These are phyloP conservation scores for Globisporangium recalcitrans DNA, from an alignment of 352 stramenopile genomes.

Conservation along the genomic window DNA sequence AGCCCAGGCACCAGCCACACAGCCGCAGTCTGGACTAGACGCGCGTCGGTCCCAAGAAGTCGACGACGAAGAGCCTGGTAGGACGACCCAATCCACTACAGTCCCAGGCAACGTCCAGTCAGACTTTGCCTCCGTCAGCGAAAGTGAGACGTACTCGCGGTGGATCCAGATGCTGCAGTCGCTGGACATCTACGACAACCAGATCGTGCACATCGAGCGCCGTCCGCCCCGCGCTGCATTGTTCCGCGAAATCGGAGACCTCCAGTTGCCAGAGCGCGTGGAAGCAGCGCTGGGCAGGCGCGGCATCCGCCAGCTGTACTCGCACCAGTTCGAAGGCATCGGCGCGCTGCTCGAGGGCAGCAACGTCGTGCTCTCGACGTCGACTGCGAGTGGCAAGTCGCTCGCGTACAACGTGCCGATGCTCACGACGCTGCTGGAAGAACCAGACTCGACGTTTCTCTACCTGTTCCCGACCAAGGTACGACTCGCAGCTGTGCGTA, in stretches of 20 bases:
- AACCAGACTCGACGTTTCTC: conserved; percentile 71
- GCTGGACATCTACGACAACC: conserved; percentile 57
- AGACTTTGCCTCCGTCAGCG: not conserved
- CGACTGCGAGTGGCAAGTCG: conserved; percentile 96
- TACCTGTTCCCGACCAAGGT: conserved; percentile 98
- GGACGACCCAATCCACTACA: not conserved
- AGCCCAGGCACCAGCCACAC: not conserved
- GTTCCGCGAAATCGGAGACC: conserved; percentile 28
- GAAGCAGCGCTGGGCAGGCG: conserved; percentile 31
- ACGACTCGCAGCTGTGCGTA: not conserved
- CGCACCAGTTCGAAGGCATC: conserved; percentile 90
- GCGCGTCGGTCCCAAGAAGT: not conserved
- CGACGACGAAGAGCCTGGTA: not conserved
- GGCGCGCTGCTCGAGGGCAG: conserved; percentile 71
- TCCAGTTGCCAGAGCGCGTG: conserved; percentile 38
- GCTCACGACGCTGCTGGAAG: conserved; percentile 61
- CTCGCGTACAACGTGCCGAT: conserved; percentile 96
- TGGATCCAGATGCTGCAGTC: conserved; percentile 47
- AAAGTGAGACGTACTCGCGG: conserved; percentile 18
- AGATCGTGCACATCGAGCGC: conserved; percentile 81
- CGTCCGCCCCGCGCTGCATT: conserved; percentile 36
- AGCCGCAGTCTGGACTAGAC: not conserved
- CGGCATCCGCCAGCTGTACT: conserved; percentile 83
- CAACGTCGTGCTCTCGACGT: conserved; percentile 94
- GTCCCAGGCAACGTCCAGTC: not conserved